Evolutionary conservation across 1,139 yeast species (phyloP), one percentile per base, ranked within the genome.

Genomic region (Zygosaccharomyces pseudobailii): DNA sequence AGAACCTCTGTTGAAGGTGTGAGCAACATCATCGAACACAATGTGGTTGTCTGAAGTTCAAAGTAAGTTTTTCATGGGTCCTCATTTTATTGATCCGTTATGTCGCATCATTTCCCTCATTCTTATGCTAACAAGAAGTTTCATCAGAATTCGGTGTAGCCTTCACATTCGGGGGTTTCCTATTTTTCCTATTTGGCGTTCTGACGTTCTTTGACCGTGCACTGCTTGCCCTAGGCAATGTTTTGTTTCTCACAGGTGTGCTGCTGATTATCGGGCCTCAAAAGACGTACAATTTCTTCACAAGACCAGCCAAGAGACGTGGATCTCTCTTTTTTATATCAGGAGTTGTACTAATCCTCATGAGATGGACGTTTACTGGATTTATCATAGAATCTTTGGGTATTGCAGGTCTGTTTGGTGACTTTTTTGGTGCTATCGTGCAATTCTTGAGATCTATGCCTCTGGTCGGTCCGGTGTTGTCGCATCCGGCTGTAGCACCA

Each of bases 401-500:
- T 19, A 88, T 92, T 34, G 70, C 90, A 55, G 90, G 90, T 5
- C 73, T 92, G 44, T 92, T 92, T 69, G 97, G 95, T 31, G 96
- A 88, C 67, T 87, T 88, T 65, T 84, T 88, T 61, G 92, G 96
- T 10, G 87, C 95, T 21, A 83, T 92, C 48, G 79, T 92, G n/a
- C 87, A 87, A 57, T 90, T 92, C 62, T 74, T 92, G 59, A 76
- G 97, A 63, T 84, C 95, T 3, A 70, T 92, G 61, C 98, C 98
- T 2, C 66, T 87, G 48, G 82, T 92, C 52, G 98, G 98, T 0
- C 94, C 95, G 36, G 54, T 89, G 6, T 76, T 92, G 53, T 83
- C 92, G 41, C 81, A 84, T 63, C 97, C 97, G 1, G 68, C 71
- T 13, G 69, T 92, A 40, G 96, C 96, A 1, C 97, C 97, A 17